Evolutionary conservation across 2,329 filamentous ascomycete species (phyloP).

Genomic region (Penicillium sp.): DNA sequence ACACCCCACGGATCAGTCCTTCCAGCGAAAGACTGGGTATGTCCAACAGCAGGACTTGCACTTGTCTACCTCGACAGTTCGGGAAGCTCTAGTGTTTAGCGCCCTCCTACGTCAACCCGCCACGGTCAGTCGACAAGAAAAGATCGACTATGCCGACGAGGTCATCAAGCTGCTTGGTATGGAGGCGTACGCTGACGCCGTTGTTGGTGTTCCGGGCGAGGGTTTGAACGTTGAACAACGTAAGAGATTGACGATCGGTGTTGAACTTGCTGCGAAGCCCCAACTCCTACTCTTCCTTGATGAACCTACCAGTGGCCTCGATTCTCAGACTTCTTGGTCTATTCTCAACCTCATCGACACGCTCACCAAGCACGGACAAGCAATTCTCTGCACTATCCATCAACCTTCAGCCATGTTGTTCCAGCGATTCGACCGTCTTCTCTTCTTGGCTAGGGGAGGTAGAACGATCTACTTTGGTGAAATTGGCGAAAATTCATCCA

Average conservation of each 20-base stretch:
- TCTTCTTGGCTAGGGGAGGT: conserved; percentile 64
- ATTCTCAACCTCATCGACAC: not conserved
- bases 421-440: conserved; percentile 13
- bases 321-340: conserved; percentile 2
- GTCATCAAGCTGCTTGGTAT: conserved; percentile 81
- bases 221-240: conserved; percentile 63
- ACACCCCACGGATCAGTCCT: conserved; percentile 54
- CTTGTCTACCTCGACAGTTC: conserved; percentile 76
- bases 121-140: conserved; percentile 67
- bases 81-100: conserved; percentile 81
- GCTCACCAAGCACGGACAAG: not conserved
- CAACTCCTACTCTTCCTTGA: conserved; percentile 1
- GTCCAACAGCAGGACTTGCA: conserved; percentile 75
- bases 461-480: conserved; percentile 67
- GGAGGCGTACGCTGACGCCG: conserved; percentile 81
- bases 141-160: conserved; percentile 80
- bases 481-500: conserved; percentile 59
- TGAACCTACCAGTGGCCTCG: conserved; percentile 2
- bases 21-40: conserved; percentile 66
- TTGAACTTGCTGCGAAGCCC: conserved; percentile 1
- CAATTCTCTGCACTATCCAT: conserved; percentile 3
- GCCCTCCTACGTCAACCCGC: conserved; percentile 80
- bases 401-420: conserved; percentile 3
- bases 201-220: conserved; percentile 83
- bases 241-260: conserved; percentile 44